phyloP scores from a whole-genome alignment of 352 stramenopile species.

The Globisporangium canariense region DNA sequence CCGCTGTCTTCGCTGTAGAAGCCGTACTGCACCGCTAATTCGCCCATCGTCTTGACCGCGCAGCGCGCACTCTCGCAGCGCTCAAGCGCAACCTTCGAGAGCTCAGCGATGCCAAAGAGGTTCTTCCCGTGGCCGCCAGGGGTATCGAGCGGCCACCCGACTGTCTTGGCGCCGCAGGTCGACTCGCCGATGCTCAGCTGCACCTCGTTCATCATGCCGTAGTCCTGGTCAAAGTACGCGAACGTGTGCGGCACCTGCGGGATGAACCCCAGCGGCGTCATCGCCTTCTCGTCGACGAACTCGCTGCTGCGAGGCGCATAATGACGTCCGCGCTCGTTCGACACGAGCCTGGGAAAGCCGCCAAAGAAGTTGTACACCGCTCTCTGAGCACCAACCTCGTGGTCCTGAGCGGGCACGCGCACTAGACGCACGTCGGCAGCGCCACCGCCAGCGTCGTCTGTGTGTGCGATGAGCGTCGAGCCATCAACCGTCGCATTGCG shows the following conservation, averaged over 20 bases:
- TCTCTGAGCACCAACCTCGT: slow-evolving; percentile 23
- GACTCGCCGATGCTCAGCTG: slow-evolving; percentile 86
- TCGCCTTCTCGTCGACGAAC: slow-evolving; percentile 17
- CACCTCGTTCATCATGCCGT: slow-evolving; percentile 90
- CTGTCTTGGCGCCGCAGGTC: slow-evolving; percentile 66
- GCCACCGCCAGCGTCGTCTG: slow-evolving; percentile 45
- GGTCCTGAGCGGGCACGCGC: slow-evolving; percentile 70
- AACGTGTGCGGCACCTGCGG: slow-evolving; percentile 84
- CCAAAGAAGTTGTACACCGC: slow-evolving; percentile 46
- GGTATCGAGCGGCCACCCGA: slow-evolving; percentile 42
- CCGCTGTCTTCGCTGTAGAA: slow-evolving; percentile 86
- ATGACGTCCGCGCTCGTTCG: slow-evolving; percentile 48
- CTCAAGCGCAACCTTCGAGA: slow-evolving; percentile 82
- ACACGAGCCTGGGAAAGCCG: slow-evolving; percentile 50
- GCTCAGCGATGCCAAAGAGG: slow-evolving; percentile 73
- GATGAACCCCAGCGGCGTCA: slow-evolving; percentile 60
- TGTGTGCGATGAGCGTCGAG: slow-evolving; percentile 75
- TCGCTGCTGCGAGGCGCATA: slow-evolving; percentile 30
- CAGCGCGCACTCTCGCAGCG: slow-evolving; percentile 59
- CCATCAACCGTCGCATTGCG: slow-evolving; percentile 60
- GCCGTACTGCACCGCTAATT: slow-evolving; percentile 82
- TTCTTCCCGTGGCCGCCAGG: slow-evolving; percentile 45
- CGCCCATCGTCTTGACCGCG: slow-evolving; percentile 81
- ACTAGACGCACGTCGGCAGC: slow-evolving; percentile 81
- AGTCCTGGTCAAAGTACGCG: slow-evolving; percentile 86